Percentiles rank a stretch among this genome's conserved stretches.
Conservation (phyloP, 495 filamentous ascomycete species). For the Xylaria curta region DNA sequence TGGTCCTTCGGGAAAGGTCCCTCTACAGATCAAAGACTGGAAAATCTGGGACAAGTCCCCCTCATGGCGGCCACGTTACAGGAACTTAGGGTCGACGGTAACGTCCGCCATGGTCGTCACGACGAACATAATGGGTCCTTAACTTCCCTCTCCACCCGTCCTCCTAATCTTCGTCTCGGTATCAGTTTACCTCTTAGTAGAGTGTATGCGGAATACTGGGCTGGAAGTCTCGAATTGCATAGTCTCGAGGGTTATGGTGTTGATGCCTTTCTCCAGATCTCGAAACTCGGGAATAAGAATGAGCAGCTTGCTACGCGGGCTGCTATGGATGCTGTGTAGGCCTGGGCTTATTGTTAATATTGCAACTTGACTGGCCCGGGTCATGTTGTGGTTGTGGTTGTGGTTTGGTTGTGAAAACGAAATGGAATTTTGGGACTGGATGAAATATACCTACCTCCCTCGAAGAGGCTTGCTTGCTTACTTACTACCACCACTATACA, state of each 20-base stretch:
- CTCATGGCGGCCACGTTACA: slow-evolving; percentile 95
- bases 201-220: slow-evolving; percentile 99
- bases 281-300: slow-evolving; percentile 97
- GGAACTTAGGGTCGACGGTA: slow-evolving; percentile 80
- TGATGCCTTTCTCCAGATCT: slow-evolving; percentile 97
- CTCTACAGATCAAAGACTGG: slow-evolving; percentile 70
- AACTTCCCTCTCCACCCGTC: slow-evolving; percentile 75
- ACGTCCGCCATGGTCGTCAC: slow-evolving; percentile 42
- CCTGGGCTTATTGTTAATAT: no score
- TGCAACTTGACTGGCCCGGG: no score
- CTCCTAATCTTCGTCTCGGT: slow-evolving; percentile 86
- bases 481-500: not conserved
- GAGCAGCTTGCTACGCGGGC: slow-evolving; percentile 91
- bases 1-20: slow-evolving; percentile 97
- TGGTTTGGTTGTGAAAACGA: not conserved
- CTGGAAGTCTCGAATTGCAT: slow-evolving; percentile 88
- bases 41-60: slow-evolving; percentile 86
- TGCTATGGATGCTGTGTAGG: slow-evolving; percentile 82
- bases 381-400: no score
- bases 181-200: slow-evolving; percentile 94
- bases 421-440: not conserved
- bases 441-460: not conserved
- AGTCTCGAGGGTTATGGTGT: slow-evolving; percentile 95
- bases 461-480: not conserved
- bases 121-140: slow-evolving; percentile 63